phyloP scores from a whole-genome alignment of 1,284 basidiomycete genomes.

The Microbotryum violaceum region DNA sequence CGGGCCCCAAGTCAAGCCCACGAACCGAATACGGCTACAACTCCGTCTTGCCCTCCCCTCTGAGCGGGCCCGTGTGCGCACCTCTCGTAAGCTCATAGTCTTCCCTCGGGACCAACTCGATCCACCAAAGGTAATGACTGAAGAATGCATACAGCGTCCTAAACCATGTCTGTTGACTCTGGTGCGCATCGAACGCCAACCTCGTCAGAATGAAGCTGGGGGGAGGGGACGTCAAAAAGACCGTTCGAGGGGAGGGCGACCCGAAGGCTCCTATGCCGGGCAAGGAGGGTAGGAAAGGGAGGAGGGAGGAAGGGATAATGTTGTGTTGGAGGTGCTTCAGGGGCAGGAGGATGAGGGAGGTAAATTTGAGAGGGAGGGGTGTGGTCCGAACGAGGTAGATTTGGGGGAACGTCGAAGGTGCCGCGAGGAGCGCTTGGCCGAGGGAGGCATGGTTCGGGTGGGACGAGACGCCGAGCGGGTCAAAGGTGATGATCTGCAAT shows the following conservation, averaged over 20 bases:
- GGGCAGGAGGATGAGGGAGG: constrained; percentile 35
- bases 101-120: constrained; percentile 52
- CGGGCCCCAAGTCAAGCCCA: constrained; percentile 3
- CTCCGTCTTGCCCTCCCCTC: not conserved
- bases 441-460: constrained; percentile 75
- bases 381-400: constrained; percentile 12
- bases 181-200: constrained; percentile 64
- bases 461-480: constrained; percentile 65
- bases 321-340: not conserved
- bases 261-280: not conserved
- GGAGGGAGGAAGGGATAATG: constrained; percentile 1
- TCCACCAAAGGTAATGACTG: constrained; percentile 88
- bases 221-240: constrained; percentile 26
- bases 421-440: constrained; percentile 56
- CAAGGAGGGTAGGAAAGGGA: constrained; percentile 51
- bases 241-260: not conserved
- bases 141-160: constrained; percentile 74
- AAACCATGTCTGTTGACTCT: constrained; percentile 80
- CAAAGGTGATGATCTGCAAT: constrained; percentile 80
- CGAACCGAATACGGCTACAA: not conserved
- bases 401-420: constrained; percentile 43
- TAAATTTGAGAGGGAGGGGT: constrained; percentile 14
- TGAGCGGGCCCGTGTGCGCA: no score
- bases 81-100: no score
- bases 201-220: constrained; percentile 35